Percentiles rank a stretch among this genome's conserved stretches.
phyloP scores from a whole-genome alignment of 169 alveolate species.

The Toxoplasma gondii region DNA sequence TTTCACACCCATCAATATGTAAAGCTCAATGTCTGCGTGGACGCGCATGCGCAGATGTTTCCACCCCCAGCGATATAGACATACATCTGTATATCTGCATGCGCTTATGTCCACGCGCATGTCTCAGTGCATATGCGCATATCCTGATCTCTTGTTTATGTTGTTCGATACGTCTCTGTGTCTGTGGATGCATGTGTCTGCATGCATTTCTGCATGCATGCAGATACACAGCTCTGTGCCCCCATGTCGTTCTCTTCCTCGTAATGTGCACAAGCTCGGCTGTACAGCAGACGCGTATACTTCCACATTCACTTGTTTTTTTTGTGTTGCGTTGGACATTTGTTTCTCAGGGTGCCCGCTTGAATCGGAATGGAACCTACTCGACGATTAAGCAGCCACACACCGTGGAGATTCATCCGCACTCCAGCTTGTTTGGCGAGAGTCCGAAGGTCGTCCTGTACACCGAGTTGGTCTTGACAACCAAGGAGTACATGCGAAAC shows the following conservation, averaged over 20 bases:
- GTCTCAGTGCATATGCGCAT: too few relatives aligned
- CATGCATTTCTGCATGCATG: too few relatives aligned
- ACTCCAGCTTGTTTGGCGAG: conserved; percentile 90
- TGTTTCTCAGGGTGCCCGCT: conserved; percentile 87
- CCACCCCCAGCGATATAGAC: too few relatives aligned
- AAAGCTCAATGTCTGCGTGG: conserved; percentile 38
- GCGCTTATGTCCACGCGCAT: not conserved
- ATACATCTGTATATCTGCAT: not conserved
- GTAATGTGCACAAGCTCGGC: too few relatives aligned
- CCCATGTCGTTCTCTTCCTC: too few relatives aligned
- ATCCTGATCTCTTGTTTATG: too few relatives aligned
- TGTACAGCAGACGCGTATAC: too few relatives aligned
- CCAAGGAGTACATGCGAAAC: conserved; percentile 96
- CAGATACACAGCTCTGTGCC: too few relatives aligned
- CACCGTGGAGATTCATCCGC: conserved; percentile 95
- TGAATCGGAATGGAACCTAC: conserved; percentile 89
- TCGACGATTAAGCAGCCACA: conserved; percentile 95
- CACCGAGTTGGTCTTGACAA: conserved; percentile 94
- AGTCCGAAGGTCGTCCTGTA: conserved; percentile 91
- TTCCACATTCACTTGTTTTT: not conserved
- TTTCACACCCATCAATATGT: conserved; percentile 87
- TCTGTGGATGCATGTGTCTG: too few relatives aligned
- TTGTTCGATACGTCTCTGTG: too few relatives aligned
- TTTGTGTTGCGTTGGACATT: not conserved
- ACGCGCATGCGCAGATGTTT: not conserved